Evolutionary conservation across 495 filamentous ascomycete species (phyloP).

Genomic region (Hyaloscypha variabilis): DNA sequence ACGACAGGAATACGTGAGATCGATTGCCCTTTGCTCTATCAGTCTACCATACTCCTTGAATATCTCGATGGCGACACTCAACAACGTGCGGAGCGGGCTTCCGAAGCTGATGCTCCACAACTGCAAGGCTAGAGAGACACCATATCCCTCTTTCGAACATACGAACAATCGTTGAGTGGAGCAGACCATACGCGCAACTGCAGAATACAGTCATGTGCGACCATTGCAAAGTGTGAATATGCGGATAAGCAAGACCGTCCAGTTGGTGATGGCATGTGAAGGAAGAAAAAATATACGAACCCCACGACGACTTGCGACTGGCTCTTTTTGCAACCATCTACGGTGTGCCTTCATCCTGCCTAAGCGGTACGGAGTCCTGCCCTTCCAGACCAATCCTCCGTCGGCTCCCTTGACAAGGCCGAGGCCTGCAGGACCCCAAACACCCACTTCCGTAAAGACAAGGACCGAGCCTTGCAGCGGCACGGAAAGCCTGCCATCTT

Average conservation of each 20-base stretch:
- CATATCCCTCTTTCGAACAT: background rate
- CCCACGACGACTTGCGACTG: background rate
- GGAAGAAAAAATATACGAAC: background rate
- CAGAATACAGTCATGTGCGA: background rate
- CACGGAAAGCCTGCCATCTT: background rate
- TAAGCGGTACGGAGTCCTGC: background rate
- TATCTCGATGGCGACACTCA: background rate
- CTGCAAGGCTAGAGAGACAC: background rate
- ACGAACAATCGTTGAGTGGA: background rate
- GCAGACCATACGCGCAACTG: background rate
- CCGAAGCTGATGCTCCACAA: background rate
- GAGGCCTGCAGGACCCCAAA: background rate
- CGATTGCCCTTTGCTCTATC: background rate
- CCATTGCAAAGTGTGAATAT: background rate
- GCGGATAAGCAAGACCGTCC: background rate
- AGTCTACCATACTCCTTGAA: background rate
- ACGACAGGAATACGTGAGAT: background rate
- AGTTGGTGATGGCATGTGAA: background rate
- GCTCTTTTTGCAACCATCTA: background rate
- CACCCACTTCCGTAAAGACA: background rate
- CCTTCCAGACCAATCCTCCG: background rate
- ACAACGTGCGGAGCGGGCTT: background rate
- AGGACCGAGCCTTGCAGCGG: background rate
- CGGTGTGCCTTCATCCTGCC: background rate
- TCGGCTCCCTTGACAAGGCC: background rate